Evolutionary conservation across 306 rosid species (phyloP).

Genomic region (Dryas alaskensis): DNA sequence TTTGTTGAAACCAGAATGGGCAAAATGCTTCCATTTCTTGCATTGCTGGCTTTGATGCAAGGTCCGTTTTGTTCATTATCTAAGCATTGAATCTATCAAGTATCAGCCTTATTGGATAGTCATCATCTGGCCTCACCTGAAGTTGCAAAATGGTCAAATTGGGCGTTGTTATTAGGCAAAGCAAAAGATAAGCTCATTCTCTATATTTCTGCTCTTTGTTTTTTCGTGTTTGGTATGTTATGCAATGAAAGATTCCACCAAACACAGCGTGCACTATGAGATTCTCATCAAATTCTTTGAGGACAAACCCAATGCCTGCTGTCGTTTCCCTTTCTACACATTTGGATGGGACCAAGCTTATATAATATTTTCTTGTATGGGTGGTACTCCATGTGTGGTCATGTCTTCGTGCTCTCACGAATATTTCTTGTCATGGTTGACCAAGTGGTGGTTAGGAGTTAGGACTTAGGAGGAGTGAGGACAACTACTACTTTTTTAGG

Average conservation of each 20-base stretch:
- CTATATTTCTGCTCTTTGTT: background rate
- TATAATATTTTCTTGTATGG: background rate
- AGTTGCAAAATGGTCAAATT: background rate
- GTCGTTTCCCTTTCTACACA: background rate
- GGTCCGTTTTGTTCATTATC: background rate
- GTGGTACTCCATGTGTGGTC: slow-evolving; percentile 32
- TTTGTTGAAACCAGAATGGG: no score
- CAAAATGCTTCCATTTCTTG: background rate
- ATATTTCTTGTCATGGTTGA: slow-evolving; percentile 14
- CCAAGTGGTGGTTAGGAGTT: slow-evolving; percentile 14
- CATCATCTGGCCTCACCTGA: background rate
- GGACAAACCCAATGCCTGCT: slow-evolving; percentile 4
- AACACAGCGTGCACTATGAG: slow-evolving; percentile 17
- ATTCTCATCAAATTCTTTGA: slow-evolving; percentile 9
- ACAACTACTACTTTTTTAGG: slow-evolving; percentile 3
- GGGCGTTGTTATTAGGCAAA: background rate
- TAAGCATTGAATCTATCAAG: no score
- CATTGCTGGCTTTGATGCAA: background rate
- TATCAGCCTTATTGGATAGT: no score
- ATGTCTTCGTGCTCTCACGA: slow-evolving; percentile 37
- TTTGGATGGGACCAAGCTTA: background rate
- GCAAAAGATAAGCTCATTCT: background rate
- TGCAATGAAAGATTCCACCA: slow-evolving; percentile 14
- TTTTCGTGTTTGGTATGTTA: background rate
- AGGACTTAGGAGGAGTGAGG: slow-evolving; percentile 17